Base-by-base conservation (phyloP, 441 rosid genomes). In the Croton laevigatus region DNA sequence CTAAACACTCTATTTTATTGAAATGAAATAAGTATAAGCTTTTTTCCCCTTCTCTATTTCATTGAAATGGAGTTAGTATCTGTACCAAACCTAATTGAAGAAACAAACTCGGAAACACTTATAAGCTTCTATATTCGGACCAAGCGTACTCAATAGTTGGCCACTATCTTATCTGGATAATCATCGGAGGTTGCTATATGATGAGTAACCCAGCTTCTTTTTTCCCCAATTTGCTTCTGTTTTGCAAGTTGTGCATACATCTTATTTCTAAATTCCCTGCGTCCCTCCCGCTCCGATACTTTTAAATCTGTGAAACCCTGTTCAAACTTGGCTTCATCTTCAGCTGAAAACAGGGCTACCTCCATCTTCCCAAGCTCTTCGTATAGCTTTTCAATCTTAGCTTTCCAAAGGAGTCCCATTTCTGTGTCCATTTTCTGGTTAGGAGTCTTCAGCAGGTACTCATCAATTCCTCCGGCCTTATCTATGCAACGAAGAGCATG, bases 391-490 rank as follows among this genome's bases (percentile, higher is more conserved):
- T 95, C 99, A 1, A 92, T 84, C 84, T 91, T 91, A 53, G 96
- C 76, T 82, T 95, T 95, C 99, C 99, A 93, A 66, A 72, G 80
- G 19, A 95, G 86, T 60, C 98, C 98, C 84, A 88, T 81, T 77
- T 91, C 97, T 8, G 98, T 87, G 81, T 93, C 92, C 97, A 95
- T 92, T 83, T 93, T 91, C 20, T 89, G 87, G 81, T 89, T 92
- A 4, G 99, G 99, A 72, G 98, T 93, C 79, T 87, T 93, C 49
- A 95, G 86, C 72, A 95, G 76, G 80, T 95, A 92, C 86, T 95
- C 99, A 55, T 95, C 99, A n/a, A 95, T 85, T 32, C 99, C 99
- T 58, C 98, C 99, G 51, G 91, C 98, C 81, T 93, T 95, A 83
- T 95, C 99, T 17, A 95, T 87, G 91, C 96, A 95, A 34, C 97